Conservation (phyloP, 495 filamentous ascomycete genomes). For the Penicillium maclennaniae region DNA sequence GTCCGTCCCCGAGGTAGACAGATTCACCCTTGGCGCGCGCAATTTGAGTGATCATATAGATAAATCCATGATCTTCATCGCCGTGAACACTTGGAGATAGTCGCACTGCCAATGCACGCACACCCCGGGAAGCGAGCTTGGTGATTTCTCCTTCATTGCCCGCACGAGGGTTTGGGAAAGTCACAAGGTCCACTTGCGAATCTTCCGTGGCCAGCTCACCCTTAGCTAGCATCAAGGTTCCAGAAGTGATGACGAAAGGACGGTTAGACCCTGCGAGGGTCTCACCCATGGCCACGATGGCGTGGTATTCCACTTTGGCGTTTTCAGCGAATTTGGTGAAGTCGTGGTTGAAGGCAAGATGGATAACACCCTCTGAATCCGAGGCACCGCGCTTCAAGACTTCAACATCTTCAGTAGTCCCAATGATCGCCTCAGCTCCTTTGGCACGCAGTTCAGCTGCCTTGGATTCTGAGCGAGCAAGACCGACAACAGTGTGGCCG, state of each 20-base stretch:
- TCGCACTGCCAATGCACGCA: conserved; percentile 35
- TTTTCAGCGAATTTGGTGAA: conserved; percentile 33
- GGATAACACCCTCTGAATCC: conserved; percentile 39
- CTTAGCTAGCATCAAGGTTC: conserved; percentile 32
- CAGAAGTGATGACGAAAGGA: conserved; percentile 41
- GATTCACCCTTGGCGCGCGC: conserved; percentile 32
- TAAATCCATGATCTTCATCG: conserved; percentile 33
- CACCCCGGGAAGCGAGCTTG: conserved; percentile 25
- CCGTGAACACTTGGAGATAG: conserved; percentile 44
- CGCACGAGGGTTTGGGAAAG: conserved; percentile 21
- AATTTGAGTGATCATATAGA: conserved; percentile 24
- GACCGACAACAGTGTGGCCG: conserved; percentile 41
- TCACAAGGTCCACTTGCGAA: conserved; percentile 8
- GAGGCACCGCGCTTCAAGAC: conserved; percentile 32
- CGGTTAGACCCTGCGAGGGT: conserved; percentile 30
- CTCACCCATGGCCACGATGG: conserved; percentile 36
- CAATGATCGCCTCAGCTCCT: conserved; percentile 32
- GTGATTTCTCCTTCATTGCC: conserved; percentile 26
- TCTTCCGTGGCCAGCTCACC: conserved; percentile 35
- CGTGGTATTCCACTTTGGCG: conserved; percentile 28
- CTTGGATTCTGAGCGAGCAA: conserved; percentile 35
- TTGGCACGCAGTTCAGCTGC: conserved; percentile 25
- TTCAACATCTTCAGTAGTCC: conserved; percentile 35
- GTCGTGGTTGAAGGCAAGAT: conserved; percentile 45
- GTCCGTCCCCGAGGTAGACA: conserved; percentile 41